phyloP scores from a whole-genome alignment of 2,329 filamentous ascomycete genomes.

The Claviceps sp. region DNA sequence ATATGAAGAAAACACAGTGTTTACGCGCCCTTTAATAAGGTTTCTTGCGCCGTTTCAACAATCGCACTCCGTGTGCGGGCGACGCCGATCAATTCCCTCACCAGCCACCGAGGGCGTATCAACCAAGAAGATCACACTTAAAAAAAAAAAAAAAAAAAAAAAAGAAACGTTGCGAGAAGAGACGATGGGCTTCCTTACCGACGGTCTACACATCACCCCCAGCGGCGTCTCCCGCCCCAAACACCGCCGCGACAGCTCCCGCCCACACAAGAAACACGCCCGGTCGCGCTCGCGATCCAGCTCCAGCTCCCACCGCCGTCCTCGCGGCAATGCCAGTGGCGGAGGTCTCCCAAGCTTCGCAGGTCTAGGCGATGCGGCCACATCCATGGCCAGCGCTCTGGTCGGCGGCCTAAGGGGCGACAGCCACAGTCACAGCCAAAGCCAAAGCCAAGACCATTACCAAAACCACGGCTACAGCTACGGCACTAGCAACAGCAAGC shows the following conservation, averaged over 20 bases:
- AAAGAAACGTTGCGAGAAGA: background rate
- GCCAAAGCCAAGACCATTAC: constrained; percentile 3
- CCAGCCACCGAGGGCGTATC: too few relatives aligned
- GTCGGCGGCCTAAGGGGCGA: constrained; percentile 18
- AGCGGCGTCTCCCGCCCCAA: constrained; percentile 15
- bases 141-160: background rate
- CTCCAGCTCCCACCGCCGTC: constrained; percentile 18
- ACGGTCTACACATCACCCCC: constrained; percentile 10
- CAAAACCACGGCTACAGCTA: constrained; percentile 10
- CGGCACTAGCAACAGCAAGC: constrained; percentile 16
- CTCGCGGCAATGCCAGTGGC: constrained; percentile 12
- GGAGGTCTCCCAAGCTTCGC: background rate
- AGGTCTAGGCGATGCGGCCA: background rate
- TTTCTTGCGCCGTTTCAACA: too few relatives aligned
- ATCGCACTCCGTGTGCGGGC: too few relatives aligned
- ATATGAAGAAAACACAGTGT: too few relatives aligned
- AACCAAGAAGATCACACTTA: background rate
- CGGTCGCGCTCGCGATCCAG: constrained; percentile 25
- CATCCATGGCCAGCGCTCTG: constrained; percentile 19
- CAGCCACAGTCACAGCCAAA: constrained; percentile 12
- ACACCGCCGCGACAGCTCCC: constrained; percentile 15
- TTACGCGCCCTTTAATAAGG: too few relatives aligned
- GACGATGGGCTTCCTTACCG: constrained; percentile 22
- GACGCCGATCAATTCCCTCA: too few relatives aligned
- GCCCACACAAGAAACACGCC: constrained; percentile 19